Evolutionary conservation across 352 stramenopile genomes (phyloP).

Genomic region (Phytophthora foliorum): DNA sequence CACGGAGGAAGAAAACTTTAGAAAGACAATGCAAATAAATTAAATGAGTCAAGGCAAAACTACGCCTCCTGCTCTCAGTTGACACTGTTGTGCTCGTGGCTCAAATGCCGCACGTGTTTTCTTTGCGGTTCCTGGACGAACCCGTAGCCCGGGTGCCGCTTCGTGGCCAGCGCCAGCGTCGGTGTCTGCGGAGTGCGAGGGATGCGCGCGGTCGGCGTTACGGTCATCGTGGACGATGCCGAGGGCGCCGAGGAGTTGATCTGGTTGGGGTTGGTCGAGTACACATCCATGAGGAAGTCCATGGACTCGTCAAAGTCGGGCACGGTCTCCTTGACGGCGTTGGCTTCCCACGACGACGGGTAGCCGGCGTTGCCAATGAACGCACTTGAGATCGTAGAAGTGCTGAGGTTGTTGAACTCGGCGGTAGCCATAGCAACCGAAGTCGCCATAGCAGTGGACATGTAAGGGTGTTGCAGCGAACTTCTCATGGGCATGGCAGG

Average conservation of each 20-base stretch:
- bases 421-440: slow-evolving; percentile 14
- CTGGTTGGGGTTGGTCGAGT: slow-evolving; percentile 60
- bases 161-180: slow-evolving; percentile 23
- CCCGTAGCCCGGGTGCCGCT: slow-evolving; percentile 31
- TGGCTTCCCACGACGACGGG: slow-evolving; percentile 40
- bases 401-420: slow-evolving; percentile 51
- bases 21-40: slow-evolving; percentile 43
- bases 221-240: slow-evolving; percentile 16
- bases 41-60: slow-evolving; percentile 33
- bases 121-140: slow-evolving; percentile 12
- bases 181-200: slow-evolving; percentile 34
- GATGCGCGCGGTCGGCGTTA: slow-evolving; percentile 42
- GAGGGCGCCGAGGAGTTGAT: slow-evolving; percentile 26
- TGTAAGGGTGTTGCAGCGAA: slow-evolving; percentile 13
- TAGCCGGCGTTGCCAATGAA: slow-evolving; percentile 50
- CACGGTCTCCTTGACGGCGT: slow-evolving; percentile 36
- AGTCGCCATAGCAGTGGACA: slow-evolving; percentile 28
- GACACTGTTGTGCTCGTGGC: slow-evolving; percentile 15
- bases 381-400: slow-evolving; percentile 51
- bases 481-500: slow-evolving; percentile 17
- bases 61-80: slow-evolving; percentile 28
- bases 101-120: slow-evolving; percentile 26
- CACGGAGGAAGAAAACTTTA: slow-evolving; percentile 14
- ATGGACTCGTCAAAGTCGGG: slow-evolving; percentile 83
- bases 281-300: slow-evolving; percentile 87